A percentile compares a stretch with the other conserved stretches of the same genome.
Evolutionary conservation across 805 yeast species (phyloP).

Genomic region (Kregervanrija pseudodelftensis): DNA sequence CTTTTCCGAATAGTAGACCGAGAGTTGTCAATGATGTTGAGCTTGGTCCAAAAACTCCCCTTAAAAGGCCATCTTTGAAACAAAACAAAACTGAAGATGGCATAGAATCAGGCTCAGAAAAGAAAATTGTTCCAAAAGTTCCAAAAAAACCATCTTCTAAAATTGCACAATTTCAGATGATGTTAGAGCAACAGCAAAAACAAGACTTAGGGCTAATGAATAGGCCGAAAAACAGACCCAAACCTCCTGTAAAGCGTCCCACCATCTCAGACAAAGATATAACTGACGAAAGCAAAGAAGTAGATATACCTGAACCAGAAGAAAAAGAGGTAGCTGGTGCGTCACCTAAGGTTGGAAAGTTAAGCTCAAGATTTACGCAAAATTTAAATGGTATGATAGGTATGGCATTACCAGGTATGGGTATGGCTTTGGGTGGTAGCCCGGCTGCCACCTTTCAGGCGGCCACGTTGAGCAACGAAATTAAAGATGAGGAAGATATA

Average conservation of each 20-base stretch:
- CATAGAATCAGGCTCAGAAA: background rate
- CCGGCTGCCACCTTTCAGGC: slow-evolving; percentile 10
- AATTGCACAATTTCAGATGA: slow-evolving; percentile 76
- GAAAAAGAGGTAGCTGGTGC: background rate
- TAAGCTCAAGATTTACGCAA: slow-evolving; percentile 41
- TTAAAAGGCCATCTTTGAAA: too few relatives aligned
- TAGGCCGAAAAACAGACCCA: slow-evolving; percentile 12
- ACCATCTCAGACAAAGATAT: slow-evolving; percentile 3
- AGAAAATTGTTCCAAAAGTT: slow-evolving; percentile 51
- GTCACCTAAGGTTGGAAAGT: slow-evolving; percentile 15
- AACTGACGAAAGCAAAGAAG: background rate
- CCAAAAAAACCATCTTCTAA: slow-evolving; percentile 75
- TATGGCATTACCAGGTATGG: slow-evolving; percentile 48
- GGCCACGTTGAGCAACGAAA: slow-evolving; percentile 1
- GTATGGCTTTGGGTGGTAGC: slow-evolving; percentile 13
- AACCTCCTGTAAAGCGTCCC: slow-evolving; percentile 19
- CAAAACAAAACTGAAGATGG: too few relatives aligned
- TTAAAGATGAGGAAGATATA: slow-evolving; percentile 8
- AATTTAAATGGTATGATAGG: slow-evolving; percentile 53
- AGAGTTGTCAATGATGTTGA: too few relatives aligned
- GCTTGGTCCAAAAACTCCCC: too few relatives aligned
- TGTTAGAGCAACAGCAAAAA: slow-evolving; percentile 49
- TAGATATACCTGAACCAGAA: background rate
- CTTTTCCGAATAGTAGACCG: too few relatives aligned
- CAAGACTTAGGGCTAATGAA: slow-evolving; percentile 24